These are phyloP conservation scores for Fagopyrum tataricum DNA, from an alignment of 148 eudicot species.

Conservation along the genomic window DNA sequence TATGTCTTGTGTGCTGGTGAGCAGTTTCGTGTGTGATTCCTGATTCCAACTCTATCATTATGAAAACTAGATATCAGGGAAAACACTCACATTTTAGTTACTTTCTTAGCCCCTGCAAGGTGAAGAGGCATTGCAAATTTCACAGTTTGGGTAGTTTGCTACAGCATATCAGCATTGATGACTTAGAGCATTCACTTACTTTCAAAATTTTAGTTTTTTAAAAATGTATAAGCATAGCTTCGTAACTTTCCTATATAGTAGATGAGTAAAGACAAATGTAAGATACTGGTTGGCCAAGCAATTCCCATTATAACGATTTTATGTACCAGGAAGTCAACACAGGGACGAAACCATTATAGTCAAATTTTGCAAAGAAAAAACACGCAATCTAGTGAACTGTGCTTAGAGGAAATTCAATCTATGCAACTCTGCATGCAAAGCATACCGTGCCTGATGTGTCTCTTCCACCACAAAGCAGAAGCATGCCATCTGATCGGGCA, in stretches of 20 bases:
- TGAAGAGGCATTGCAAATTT: no score
- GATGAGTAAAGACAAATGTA: not conserved
- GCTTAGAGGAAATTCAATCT: not conserved
- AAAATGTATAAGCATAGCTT: not conserved
- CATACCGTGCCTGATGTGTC: slow-evolving; percentile 80
- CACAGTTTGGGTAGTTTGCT: no score
- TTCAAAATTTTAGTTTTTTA: not conserved
- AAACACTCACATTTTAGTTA: no score
- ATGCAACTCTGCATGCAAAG: slow-evolving; percentile 3
- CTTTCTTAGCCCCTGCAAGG: no score
- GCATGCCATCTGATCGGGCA: slow-evolving; percentile 97
- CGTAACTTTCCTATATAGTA: not conserved
- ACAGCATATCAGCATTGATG: no score
- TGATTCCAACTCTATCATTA: no score
- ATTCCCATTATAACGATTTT: not conserved
- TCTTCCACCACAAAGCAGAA: slow-evolving; percentile 97
- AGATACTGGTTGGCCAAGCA: not conserved
- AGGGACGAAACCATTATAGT: not conserved
- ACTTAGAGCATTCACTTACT: no score
- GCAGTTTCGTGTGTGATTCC: no score
- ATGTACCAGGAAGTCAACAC: not conserved
- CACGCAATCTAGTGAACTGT: not conserved
- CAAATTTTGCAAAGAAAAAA: not conserved
- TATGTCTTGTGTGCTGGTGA: no score
- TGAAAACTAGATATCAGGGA: no score